Evolutionary conservation across 2,329 filamentous ascomycete genomes (phyloP), one percentile per base, ranked within the genome.

Genomic region (Pseudogymnoascus sp.): DNA sequence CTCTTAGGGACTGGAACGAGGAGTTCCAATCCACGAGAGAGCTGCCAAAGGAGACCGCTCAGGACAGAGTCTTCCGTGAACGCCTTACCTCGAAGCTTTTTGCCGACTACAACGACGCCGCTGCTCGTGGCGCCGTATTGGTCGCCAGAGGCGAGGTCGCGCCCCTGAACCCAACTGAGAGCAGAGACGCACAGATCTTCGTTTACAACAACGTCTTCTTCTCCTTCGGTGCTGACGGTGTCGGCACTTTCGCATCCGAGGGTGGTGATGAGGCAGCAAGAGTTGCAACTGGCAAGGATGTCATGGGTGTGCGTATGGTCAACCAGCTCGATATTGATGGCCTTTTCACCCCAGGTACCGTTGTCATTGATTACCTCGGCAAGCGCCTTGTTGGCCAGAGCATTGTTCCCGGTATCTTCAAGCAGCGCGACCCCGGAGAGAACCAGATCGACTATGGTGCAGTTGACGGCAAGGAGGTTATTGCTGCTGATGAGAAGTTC

Each of bases 141-240:
- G 93, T 99, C 62, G 93, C 93, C 23, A 85, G 91, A 63, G 95
- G 95, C 62, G 95, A 99, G 75, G 89, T 99, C 67, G 88, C 92
- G 18, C 91, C 95, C 5, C 79, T 99, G 62, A 99, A 99, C 78
- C 96, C 95, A 5, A 97, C 93, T 0, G 95, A 99, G 77, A 87
- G 83, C 67, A 86, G 84, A 68, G 93, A 99, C 75, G 95, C 95
- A 3, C 95, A 99, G 75, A 99, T 99, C 68, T 99, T 96, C 72
- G 93, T 99, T 23, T 97, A 97, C 81, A 97, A 97, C 82, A 99
- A 99, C 77, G 92, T 99, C 69, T 99, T 99, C 80, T 99, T 96
- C 80, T 97, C 95, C 0, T 97, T 97, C 70, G 95, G 95, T 66
- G 93, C 95, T 49, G 95, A 99, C 75, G 96, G 95, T 61, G 95